These are phyloP conservation scores for Peronosclerospora sorghi DNA, from an alignment of 352 stramenopile genomes.

Conservation along the genomic window DNA sequence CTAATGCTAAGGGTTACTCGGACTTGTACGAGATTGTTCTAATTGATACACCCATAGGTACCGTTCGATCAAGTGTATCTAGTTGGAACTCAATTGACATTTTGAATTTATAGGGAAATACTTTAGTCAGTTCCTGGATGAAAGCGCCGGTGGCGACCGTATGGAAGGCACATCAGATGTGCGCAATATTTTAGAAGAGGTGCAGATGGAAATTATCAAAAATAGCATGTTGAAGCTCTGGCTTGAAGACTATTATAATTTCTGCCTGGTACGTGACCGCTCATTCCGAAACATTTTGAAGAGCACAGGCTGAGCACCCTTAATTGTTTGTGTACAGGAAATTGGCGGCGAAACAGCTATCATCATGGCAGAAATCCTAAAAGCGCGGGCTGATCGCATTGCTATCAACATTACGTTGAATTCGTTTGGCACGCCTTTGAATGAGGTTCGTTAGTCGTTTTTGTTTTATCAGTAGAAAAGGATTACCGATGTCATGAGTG, in stretches of 20 bases:
- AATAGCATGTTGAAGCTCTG: conserved; percentile 98
- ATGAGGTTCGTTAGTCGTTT: conserved; percentile 48
- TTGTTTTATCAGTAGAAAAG: not conserved
- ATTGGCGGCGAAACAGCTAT: conserved; percentile 95
- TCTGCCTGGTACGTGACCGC: conserved; percentile 60
- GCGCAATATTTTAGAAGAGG: conserved; percentile 95
- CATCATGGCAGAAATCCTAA: conserved; percentile 96
- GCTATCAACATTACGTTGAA: conserved; percentile 99
- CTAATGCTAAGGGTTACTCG: conserved; percentile 94
- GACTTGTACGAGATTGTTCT: conserved; percentile 99
- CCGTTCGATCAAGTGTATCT: not conserved
- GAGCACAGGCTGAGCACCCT: not conserved
- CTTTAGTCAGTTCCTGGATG: conserved; percentile 96
- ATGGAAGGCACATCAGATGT: conserved; percentile 84
- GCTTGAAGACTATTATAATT: conserved; percentile 91
- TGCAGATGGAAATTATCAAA: conserved; percentile 99
- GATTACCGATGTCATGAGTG: conserved; percentile 1
- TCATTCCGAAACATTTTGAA: not conserved
- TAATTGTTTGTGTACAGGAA: conserved; percentile 23
- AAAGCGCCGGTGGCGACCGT: conserved; percentile 78
- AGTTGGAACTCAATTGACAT: not conserved
- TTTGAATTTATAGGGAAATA: conserved; percentile 81
- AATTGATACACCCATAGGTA: conserved; percentile 96
- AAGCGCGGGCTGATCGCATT: conserved; percentile 92
- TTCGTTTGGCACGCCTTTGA: conserved; percentile 91